These are phyloP conservation scores for Cercis canadensis DNA, from an alignment of 306 rosid species.

Conservation along the genomic window DNA sequence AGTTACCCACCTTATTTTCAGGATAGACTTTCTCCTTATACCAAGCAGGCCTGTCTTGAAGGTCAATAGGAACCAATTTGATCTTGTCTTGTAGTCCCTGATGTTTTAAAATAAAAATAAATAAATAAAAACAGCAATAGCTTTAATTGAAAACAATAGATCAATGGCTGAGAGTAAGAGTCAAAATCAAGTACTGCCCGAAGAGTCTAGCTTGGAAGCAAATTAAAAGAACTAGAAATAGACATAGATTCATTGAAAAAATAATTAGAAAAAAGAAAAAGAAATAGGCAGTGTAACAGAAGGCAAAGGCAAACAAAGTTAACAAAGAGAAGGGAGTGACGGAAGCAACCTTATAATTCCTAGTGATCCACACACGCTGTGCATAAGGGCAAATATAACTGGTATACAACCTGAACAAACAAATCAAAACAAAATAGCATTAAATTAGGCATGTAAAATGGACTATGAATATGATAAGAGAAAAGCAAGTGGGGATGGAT, in stretches of 20 bases:
- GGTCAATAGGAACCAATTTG: slow-evolving; percentile 63
- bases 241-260: too few relatives aligned
- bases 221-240: too few relatives aligned
- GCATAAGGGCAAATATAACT: slow-evolving; percentile 57
- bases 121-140: background rate
- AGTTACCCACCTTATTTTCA: slow-evolving; percentile 50
- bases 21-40: slow-evolving; percentile 74
- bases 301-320: background rate
- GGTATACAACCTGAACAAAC: slow-evolving; percentile 52
- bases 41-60: slow-evolving; percentile 70
- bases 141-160: background rate
- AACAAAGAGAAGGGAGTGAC: background rate
- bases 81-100: slow-evolving; percentile 76
- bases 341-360: slow-evolving; percentile 61
- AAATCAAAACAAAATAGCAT: background rate
- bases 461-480: background rate
- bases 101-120: background rate
- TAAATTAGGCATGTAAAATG: background rate
- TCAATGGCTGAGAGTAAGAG: background rate
- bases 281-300: too few relatives aligned
- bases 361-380: slow-evolving; percentile 67
- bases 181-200: too few relatives aligned
- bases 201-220: too few relatives aligned
- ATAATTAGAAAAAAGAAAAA: background rate
- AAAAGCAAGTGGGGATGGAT: background rate